Percentiles rank a stretch among this genome's conserved stretches.
Evolutionary conservation across 768 basidiomycete genomes (phyloP).

Genomic region (Suillus decipiens): DNA sequence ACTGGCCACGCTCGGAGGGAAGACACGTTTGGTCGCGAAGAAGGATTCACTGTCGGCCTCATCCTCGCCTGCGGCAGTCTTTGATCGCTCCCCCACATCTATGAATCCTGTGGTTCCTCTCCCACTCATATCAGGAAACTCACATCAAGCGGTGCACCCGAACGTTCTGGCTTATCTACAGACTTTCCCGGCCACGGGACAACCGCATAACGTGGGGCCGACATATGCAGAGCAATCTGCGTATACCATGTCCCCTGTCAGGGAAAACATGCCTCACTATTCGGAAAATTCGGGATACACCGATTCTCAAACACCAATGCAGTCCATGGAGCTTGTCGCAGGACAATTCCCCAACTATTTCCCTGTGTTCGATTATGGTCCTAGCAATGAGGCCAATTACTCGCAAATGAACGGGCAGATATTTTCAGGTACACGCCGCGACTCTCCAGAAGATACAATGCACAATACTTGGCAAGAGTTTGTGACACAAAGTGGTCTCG

Average conservation of each 20-base stretch:
- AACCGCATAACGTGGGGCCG: conserved; percentile 24
- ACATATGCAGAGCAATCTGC: conserved; percentile 26
- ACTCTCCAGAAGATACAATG: conserved; percentile 61
- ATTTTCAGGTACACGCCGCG: conserved; percentile 31
- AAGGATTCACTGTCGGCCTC: conserved; percentile 58
- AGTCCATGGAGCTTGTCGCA: conserved; percentile 33
- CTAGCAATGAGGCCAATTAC: conserved; percentile 30
- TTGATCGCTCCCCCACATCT: conserved; percentile 70
- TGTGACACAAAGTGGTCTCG: conserved; percentile 38
- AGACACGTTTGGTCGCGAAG: conserved; percentile 64
- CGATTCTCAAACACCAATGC: conserved; percentile 25
- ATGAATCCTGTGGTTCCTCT: conserved; percentile 73
- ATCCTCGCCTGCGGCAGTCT: conserved; percentile 33
- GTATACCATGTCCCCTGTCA: conserved; percentile 27
- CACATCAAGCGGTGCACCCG: conserved; percentile 55
- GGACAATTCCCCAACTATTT: conserved; percentile 67
- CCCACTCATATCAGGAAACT: conserved; percentile 50
- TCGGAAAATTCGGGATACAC: conserved; percentile 17
- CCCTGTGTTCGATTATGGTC: conserved; percentile 72
- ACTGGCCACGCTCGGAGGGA: conserved; percentile 62
- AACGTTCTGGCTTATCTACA: conserved; percentile 69
- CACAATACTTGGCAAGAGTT: conserved; percentile 68
- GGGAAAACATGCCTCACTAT: conserved; percentile 22
- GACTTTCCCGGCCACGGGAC: conserved; percentile 47
- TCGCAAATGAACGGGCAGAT: conserved; percentile 41